Evolutionary conservation across 2,329 filamentous ascomycete genomes (phyloP), one percentile per base, ranked within the genome.

Genomic region (Zymoseptoria ardabiliae): DNA sequence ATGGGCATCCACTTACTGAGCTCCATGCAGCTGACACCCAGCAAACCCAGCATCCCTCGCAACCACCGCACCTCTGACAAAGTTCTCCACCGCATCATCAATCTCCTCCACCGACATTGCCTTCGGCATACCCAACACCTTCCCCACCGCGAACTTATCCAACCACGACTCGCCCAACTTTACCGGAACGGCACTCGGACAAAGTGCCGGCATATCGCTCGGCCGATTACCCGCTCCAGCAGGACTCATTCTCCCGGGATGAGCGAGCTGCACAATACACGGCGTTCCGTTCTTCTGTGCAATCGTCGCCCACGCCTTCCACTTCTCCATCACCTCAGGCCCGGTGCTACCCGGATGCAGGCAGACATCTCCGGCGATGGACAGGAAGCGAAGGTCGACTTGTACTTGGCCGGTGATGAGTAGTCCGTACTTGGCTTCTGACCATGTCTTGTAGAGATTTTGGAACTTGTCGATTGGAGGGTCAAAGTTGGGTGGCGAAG

Each of bases 41-140:
- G 77, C 75, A 59, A 82, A 83, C 0, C 82, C 82, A 22, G 75
- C 73, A 59, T 81, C 75, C 2, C 74, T 73, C 58, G 76, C 75
- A 3, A 85, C 66, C 5, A 76, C 74, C 0, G 85, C 84, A 0
- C 77, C 78, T 22, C 76, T 71, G 0, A 79, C 80, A 61, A 86
- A 87, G 51, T 79, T 76, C 6, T 69, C 66, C 8, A 85, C 76
- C 0, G 83, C 79, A 0, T 75, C 72, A 19, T 79, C 73, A 50
- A 87, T 84, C 48, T 88, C 84, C 0, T 70, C 68, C 0, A 70
- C 25, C 0, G 75, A 81, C 81, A 88, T 83, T 55, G 79, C 85
- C 51, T 79, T 77, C 0, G 85, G 85, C 0, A 77, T 80, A 2
- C 82, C 80, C 10, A 69, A 55, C 45, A 63, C 25, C 28, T 65